Conservation (phyloP, 768 basidiomycete genomes). For the Mycena maculata region DNA sequence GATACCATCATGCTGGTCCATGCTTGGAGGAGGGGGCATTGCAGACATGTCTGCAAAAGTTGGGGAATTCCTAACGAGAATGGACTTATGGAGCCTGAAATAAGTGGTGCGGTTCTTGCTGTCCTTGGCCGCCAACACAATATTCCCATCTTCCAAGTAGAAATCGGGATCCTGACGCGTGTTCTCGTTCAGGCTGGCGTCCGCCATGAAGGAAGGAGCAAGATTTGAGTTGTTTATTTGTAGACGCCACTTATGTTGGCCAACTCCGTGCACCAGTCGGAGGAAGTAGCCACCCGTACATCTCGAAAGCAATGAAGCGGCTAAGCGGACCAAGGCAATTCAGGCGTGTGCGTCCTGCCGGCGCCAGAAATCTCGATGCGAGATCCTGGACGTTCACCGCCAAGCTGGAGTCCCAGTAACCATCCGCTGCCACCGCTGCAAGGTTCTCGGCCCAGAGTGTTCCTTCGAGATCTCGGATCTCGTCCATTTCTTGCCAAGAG, state of each 20-base stretch:
- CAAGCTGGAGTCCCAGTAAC: no score
- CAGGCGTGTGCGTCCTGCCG: no score
- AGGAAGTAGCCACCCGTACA: no score
- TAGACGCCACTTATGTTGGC: no score
- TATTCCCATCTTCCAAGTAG: conserved; percentile 11
- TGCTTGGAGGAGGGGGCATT: conserved; percentile 5
- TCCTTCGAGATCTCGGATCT: conserved; percentile 56
- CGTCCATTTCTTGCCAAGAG: conserved; percentile 38
- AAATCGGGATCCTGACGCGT: background rate
- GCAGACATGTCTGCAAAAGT: conserved; percentile 9
- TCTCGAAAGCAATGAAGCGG: no score
- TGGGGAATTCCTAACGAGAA: conserved; percentile 8
- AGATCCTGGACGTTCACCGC: no score
- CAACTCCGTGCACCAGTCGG: no score
- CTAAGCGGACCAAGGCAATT: no score
- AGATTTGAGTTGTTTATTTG: no score
- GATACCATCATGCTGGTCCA: conserved; percentile 14
- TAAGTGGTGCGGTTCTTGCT: background rate
- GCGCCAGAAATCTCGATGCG: no score
- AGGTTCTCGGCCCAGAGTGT: no score
- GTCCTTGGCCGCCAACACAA: conserved; percentile 15
- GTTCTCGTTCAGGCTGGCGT: background rate
- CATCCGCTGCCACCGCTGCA: no score
- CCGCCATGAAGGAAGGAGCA: background rate
- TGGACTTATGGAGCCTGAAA: conserved; percentile 6